Percentiles rank a stretch among this genome's conserved stretches.
Evolutionary conservation across 495 filamentous ascomycete species (phyloP).

Genomic region (Tuber brumale): DNA sequence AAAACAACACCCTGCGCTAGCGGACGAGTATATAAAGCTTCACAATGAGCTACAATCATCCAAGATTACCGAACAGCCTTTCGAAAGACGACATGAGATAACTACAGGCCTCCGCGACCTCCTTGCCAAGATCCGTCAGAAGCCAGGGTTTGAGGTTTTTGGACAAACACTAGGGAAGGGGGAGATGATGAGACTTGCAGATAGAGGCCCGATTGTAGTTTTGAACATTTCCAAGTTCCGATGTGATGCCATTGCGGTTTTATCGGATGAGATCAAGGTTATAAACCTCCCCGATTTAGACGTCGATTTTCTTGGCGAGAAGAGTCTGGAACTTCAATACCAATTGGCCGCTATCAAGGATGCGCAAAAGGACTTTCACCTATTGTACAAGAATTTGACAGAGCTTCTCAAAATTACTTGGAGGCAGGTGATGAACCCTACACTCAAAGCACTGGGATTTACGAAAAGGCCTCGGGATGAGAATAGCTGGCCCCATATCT

Average conservation of each 20-base stretch:
- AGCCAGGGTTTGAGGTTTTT: constrained; percentile 3
- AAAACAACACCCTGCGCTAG: constrained; percentile 16
- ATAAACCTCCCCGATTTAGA: not conserved
- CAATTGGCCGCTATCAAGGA: not conserved
- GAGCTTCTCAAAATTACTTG: not conserved
- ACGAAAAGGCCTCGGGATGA: not conserved
- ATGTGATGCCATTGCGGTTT: constrained; percentile 10
- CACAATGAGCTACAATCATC: constrained; percentile 9
- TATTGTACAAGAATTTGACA: not conserved
- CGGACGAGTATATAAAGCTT: constrained; percentile 7
- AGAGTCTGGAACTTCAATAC: not conserved
- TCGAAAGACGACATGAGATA: constrained; percentile 2
- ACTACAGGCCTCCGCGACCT: not conserved
- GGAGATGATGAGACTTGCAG: constrained; percentile 4
- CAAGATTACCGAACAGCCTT: constrained; percentile 1
- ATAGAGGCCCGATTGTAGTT: constrained; percentile 5
- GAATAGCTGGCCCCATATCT: constrained; percentile 10
- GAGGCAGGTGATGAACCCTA: not conserved
- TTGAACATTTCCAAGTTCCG: constrained; percentile 14
- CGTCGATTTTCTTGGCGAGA: not conserved
- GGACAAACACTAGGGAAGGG: not conserved
- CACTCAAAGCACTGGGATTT: not conserved
- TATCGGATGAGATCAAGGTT: not conserved
- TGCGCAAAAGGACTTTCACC: not conserved
- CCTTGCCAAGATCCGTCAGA: not conserved